These are phyloP conservation scores for Backusella luteola DNA, from an alignment of 192 early-diverging fungal species.

Conservation along the genomic window DNA sequence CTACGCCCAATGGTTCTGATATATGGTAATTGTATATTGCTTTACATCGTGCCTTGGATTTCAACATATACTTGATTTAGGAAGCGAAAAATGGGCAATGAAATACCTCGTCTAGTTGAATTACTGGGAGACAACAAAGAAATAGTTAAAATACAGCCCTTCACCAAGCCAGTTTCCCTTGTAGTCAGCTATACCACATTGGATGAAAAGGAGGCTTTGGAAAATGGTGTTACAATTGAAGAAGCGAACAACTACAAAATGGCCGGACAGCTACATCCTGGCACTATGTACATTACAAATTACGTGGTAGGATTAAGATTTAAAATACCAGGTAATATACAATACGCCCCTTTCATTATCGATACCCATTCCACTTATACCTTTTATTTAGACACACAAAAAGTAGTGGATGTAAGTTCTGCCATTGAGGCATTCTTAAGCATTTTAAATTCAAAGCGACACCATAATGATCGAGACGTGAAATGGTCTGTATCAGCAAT, in stretches of 20 bases:
- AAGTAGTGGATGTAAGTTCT: neutral
- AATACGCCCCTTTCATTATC: neutral
- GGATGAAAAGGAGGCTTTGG: conserved; percentile 7
- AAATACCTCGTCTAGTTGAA: conserved; percentile 15
- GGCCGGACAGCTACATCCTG: conserved; percentile 7
- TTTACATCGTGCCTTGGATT: too few species aligned
- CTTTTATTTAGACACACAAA: neutral
- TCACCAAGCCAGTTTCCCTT: neutral
- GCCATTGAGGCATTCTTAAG: neutral
- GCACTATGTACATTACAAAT: conserved; percentile 12
- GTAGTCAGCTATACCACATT: conserved; percentile 6
- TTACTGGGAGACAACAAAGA: neutral
- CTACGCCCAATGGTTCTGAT: conserved; percentile 17
- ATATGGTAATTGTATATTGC: conserved; percentile 10
- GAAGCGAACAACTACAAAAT: neutral
- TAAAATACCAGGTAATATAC: neutral
- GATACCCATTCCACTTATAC: neutral
- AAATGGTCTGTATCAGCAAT: neutral
- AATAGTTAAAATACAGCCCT: conserved; percentile 10
- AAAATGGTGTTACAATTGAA: neutral
- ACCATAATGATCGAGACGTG: conserved; percentile 12
- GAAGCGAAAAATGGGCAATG: conserved; percentile 19
- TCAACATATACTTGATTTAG: neutral
- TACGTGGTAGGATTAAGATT: conserved; percentile 23
- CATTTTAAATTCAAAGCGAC: neutral